Conservation (phyloP, 441 rosid species). For the Gossypium schwendimanii region DNA sequence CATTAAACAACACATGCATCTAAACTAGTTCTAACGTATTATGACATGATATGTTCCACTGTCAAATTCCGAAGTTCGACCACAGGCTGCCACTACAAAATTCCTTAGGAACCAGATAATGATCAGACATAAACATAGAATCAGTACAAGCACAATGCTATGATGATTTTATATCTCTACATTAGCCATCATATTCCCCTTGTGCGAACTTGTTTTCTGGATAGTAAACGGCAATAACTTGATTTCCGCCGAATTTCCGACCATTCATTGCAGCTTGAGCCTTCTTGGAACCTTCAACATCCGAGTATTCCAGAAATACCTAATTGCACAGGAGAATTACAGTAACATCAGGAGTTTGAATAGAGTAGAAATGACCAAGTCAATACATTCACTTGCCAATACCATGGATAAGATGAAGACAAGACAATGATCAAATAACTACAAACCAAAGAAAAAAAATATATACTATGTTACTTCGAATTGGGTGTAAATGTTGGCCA, state of each 20-base stretch:
- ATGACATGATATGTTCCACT: neutral
- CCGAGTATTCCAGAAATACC: slow-evolving; percentile 58
- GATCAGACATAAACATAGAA: neutral
- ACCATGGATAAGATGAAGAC: neutral
- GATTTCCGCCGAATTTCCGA: slow-evolving; percentile 55
- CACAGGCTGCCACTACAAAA: neutral
- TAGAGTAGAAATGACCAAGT: too few relatives aligned
- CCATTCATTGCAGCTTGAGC: slow-evolving; percentile 45
- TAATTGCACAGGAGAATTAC: slow-evolving; percentile 14
- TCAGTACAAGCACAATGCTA: neutral
- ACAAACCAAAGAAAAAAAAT: too few relatives aligned
- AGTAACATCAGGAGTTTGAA: neutral
- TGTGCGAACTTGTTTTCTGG: slow-evolving; percentile 40
- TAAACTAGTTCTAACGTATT: neutral
- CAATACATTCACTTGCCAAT: neutral
- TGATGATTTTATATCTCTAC: neutral
- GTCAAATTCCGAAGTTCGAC: neutral
- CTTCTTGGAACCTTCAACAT: slow-evolving; percentile 33
- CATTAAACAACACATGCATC: neutral
- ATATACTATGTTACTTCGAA: neutral
- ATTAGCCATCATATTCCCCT: slow-evolving; percentile 33
- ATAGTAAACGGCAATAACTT: slow-evolving; percentile 44
- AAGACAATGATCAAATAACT: neutral
- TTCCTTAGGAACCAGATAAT: neutral
- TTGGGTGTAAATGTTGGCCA: neutral